phyloP scores from a whole-genome alignment of 2,329 filamentous ascomycete genomes.

The Aspergillus fructus region DNA sequence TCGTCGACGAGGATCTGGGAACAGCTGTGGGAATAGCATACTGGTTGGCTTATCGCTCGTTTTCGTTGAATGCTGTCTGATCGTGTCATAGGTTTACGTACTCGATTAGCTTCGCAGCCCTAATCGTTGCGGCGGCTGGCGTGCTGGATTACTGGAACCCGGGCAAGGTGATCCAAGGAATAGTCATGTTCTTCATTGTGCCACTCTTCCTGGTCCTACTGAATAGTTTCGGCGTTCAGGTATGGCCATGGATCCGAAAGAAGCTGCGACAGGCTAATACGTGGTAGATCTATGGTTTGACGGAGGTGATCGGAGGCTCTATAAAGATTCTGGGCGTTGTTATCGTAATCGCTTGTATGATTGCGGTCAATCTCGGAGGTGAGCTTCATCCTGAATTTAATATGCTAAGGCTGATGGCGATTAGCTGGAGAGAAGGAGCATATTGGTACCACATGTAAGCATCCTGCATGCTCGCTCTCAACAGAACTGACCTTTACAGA shows the following conservation, averaged over 20 bases:
- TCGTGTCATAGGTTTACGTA: constrained; percentile 27
- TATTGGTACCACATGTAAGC: constrained; percentile 17
- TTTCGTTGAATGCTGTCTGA: neutral
- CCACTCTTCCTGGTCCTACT: constrained; percentile 21
- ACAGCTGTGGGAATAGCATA: constrained; percentile 36
- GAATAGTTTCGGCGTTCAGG: constrained; percentile 22
- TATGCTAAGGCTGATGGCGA: neutral
- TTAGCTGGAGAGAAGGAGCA: constrained; percentile 2
- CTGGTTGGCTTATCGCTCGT: constrained; percentile 23
- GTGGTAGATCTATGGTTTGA: constrained; percentile 20
- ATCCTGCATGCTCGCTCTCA: neutral
- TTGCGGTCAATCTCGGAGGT: constrained; percentile 25
- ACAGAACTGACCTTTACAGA: constrained; percentile 5
- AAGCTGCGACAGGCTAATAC: neutral
- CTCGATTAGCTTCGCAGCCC: constrained; percentile 27
- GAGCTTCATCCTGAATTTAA: neutral
- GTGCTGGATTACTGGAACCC: constrained; percentile 29
- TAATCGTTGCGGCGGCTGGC: constrained; percentile 27
- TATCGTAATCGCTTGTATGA: constrained; percentile 19
- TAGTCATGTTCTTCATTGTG: constrained; percentile 22
- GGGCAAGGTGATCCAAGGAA: constrained; percentile 21
- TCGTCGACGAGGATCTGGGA: constrained; percentile 39
- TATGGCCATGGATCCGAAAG: neutral
- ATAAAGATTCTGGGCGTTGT: constrained; percentile 22
- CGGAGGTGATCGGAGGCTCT: constrained; percentile 23